A percentile compares a stretch with the other conserved stretches of the same genome.
Conservation (phyloP, 306 rosid species). For the Fragaria ananassa region DNA sequence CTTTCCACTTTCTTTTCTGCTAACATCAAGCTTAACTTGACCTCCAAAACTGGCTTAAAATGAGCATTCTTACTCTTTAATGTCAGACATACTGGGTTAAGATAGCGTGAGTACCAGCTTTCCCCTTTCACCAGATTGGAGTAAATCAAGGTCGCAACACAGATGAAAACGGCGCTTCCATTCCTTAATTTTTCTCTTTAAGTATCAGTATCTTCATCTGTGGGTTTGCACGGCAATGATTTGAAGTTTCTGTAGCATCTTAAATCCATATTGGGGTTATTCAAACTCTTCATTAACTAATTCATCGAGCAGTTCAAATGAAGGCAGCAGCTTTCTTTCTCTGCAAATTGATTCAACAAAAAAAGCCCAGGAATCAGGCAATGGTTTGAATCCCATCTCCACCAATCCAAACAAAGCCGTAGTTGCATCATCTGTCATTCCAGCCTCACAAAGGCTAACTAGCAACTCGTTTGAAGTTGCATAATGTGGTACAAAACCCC, state of each 20-base stretch:
- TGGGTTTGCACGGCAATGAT: not conserved
- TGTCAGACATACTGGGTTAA: not conserved
- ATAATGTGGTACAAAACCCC: slow-evolving; percentile 76
- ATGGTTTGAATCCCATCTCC: slow-evolving; percentile 72
- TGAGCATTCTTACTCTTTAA: not conserved
- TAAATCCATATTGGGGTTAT: slow-evolving; percentile 9
- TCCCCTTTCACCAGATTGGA: not conserved
- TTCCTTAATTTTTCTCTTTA: not conserved
- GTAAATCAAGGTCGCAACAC: not conserved
- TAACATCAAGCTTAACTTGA: not conserved
- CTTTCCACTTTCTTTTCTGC: no score
- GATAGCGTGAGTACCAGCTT: not conserved
- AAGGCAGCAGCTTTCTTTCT: slow-evolving; percentile 54
- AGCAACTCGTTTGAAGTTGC: slow-evolving; percentile 78
- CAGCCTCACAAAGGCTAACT: slow-evolving; percentile 60
- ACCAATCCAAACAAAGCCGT: slow-evolving; percentile 49
- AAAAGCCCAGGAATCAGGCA: slow-evolving; percentile 60
- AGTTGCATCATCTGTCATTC: slow-evolving; percentile 65
- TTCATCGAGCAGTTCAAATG: slow-evolving; percentile 72
- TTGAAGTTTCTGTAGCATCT: slow-evolving; percentile 4
- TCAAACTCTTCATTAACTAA: slow-evolving; percentile 29
- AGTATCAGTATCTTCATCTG: not conserved
- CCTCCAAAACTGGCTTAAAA: not conserved
- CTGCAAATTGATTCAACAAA: slow-evolving; percentile 61
- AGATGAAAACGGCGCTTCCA: not conserved